These are phyloP conservation scores for Mortierella alpina DNA, from an alignment of 192 early-diverging fungal genomes.

Conservation along the genomic window DNA sequence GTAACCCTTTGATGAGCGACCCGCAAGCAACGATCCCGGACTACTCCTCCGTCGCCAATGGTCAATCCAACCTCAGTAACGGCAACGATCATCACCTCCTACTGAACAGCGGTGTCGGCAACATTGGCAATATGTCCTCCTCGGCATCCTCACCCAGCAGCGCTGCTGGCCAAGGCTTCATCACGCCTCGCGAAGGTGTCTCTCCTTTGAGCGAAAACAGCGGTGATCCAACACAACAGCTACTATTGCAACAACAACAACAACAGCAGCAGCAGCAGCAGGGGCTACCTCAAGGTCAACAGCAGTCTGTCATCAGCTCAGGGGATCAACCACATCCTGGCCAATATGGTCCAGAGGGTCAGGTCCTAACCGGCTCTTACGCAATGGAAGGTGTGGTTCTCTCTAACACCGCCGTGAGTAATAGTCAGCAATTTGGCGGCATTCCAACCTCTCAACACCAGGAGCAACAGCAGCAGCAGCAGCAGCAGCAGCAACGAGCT, in stretches of 20 bases:
- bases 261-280: slow-evolving; percentile 12
- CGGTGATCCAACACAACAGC: neutral
- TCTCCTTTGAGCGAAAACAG: neutral
- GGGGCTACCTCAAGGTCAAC: neutral
- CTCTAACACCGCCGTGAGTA: neutral
- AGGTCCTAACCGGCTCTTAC: slow-evolving; percentile 1
- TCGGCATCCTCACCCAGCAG: neutral
- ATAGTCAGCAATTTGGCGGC: slow-evolving; percentile 4
- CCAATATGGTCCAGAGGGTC: slow-evolving; percentile 3
- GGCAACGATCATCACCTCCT: slow-evolving; percentile 1
- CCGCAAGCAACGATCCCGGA: slow-evolving; percentile 4
- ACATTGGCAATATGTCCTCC: neutral
- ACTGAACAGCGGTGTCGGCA: slow-evolving; percentile 1
- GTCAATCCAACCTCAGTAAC: neutral
- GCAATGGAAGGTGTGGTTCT: slow-evolving; percentile 44
- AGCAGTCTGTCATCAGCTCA: slow-evolving; percentile 6
- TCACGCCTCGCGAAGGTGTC: slow-evolving; percentile 10
- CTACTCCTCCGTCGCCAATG: slow-evolving; percentile 19
- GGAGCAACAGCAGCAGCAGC: slow-evolving; percentile 19
- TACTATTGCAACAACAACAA: neutral
- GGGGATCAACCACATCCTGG: neutral
- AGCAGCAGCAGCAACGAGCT: slow-evolving; percentile 18
- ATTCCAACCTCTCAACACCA: slow-evolving; percentile 14
- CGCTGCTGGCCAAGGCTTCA: neutral
- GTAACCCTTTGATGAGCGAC: slow-evolving; percentile 18